These are phyloP conservation scores for Secale cereale DNA, from an alignment of 176 grass and related monocot species.

Conservation along the genomic window DNA sequence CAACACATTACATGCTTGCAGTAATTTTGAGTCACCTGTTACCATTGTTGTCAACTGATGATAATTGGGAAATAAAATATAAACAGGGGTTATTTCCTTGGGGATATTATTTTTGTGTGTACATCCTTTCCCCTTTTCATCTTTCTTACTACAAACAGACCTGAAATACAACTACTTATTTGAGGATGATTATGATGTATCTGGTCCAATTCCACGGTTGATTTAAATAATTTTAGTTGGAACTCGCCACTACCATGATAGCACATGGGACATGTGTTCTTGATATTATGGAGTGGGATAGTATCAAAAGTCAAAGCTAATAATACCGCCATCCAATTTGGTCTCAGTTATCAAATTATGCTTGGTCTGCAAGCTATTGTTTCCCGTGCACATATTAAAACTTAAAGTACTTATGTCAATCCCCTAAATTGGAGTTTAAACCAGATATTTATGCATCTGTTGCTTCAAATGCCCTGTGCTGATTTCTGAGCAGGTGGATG, in stretches of 20 bases:
- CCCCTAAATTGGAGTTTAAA: constrained; percentile 7
- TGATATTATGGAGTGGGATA: background rate
- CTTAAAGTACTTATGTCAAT: constrained; percentile 16
- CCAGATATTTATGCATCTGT: constrained; percentile 22
- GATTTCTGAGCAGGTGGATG: constrained; percentile 69
- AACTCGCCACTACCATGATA: constrained; percentile 2
- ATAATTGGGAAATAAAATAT: background rate
- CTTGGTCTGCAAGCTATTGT: background rate
- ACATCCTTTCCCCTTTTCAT: background rate
- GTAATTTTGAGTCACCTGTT: background rate
- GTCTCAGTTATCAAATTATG: background rate
- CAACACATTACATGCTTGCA: background rate
- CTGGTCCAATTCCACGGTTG: constrained; percentile 2
- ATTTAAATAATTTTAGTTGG: background rate
- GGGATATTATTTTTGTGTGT: background rate
- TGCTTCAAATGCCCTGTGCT: constrained; percentile 21
- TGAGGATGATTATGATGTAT: background rate
- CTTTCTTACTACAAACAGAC: background rate
- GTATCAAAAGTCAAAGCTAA: background rate
- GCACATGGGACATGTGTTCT: background rate
- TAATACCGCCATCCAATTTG: background rate
- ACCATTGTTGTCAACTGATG: background rate
- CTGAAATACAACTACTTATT: background rate
- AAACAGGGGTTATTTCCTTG: background rate
- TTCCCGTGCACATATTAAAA: background rate